Evolutionary conservation across 2,329 filamentous ascomycete species (phyloP).

Genomic region (Alternaria tenuissima): DNA sequence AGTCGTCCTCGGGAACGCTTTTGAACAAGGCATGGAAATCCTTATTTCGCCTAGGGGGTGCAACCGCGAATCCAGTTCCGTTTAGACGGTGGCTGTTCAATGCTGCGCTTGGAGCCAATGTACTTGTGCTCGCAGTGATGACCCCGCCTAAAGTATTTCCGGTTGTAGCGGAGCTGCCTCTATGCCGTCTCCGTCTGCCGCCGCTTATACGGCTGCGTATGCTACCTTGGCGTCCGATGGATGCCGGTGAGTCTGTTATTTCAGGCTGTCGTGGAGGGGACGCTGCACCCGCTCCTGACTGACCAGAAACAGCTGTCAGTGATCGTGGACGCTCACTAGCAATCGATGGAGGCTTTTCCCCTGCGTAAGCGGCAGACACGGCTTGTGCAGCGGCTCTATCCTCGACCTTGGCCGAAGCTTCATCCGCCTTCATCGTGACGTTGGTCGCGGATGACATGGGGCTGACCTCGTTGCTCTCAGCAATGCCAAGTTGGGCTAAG

Average conservation of each 20-base stretch:
- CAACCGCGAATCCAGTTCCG: conserved; percentile 94
- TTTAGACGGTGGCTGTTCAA: conserved; percentile 78
- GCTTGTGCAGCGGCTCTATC: conserved; percentile 67
- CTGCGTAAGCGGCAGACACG: conserved; percentile 67
- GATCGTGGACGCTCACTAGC: conserved; percentile 52
- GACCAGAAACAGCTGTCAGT: conserved; percentile 47
- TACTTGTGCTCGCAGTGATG: conserved; percentile 73
- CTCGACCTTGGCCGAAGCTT: conserved; percentile 64
- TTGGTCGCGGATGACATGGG: conserved; percentile 67
- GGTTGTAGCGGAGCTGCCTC: conserved; percentile 77
- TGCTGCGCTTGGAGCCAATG: conserved; percentile 70
- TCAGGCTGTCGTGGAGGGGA: conserved; percentile 71
- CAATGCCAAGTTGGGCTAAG: conserved; percentile 85
- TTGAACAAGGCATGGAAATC: conserved; percentile 95
- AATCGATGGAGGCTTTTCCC: conserved; percentile 49
- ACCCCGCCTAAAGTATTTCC: conserved; percentile 74
- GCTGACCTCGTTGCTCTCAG: conserved; percentile 66
- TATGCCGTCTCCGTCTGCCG: conserved; percentile 69
- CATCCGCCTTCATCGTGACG: conserved; percentile 60
- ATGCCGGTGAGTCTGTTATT: conserved; percentile 66
- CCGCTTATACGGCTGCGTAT: conserved; percentile 63
- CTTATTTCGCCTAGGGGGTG: conserved; percentile 92
- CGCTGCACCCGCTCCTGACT: conserved; percentile 31
- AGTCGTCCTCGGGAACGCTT: conserved; percentile 97
- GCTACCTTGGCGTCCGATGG: conserved; percentile 62